Conservation (phyloP, 2,329 filamentous ascomycete genomes). For the Apiospora rasikravindrae region DNA sequence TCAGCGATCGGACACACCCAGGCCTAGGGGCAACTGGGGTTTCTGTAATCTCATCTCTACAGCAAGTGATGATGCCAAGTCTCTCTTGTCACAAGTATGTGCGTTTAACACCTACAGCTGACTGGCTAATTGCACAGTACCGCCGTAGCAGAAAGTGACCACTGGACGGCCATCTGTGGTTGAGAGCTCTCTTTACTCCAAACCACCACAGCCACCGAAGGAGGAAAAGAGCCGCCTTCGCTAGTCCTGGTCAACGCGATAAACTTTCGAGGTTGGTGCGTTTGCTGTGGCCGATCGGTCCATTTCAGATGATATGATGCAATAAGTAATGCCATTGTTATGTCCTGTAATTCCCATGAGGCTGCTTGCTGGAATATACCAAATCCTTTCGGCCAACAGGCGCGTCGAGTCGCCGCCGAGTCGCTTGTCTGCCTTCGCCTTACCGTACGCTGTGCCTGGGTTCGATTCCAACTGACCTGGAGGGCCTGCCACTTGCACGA, state of each 20-base stretch:
- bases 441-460: neutral
- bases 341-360: slow-evolving; percentile 1
- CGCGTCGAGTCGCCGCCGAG: neutral
- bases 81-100: slow-evolving; percentile 12
- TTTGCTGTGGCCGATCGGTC: neutral
- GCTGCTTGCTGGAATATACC: neutral
- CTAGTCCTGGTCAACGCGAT: slow-evolving; percentile 4
- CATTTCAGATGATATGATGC: neutral
- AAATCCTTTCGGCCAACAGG: neutral
- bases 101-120: slow-evolving; percentile 6
- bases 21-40: neutral
- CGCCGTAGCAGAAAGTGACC: neutral
- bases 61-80: slow-evolving; percentile 5
- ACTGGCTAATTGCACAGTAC: slow-evolving; percentile 4
- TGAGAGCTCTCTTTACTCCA: neutral
- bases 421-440: neutral
- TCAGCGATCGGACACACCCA: neutral
- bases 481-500: neutral
- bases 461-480: neutral
- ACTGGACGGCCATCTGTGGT: neutral
- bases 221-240: slow-evolving; percentile 1
- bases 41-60: slow-evolving; percentile 8
- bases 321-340: neutral
- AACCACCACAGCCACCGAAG: slow-evolving; percentile 10
- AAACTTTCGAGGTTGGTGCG: slow-evolving; percentile 7